Base-by-base conservation (phyloP, 345 rosid genomes). In the Excoecaria agallocha region DNA sequence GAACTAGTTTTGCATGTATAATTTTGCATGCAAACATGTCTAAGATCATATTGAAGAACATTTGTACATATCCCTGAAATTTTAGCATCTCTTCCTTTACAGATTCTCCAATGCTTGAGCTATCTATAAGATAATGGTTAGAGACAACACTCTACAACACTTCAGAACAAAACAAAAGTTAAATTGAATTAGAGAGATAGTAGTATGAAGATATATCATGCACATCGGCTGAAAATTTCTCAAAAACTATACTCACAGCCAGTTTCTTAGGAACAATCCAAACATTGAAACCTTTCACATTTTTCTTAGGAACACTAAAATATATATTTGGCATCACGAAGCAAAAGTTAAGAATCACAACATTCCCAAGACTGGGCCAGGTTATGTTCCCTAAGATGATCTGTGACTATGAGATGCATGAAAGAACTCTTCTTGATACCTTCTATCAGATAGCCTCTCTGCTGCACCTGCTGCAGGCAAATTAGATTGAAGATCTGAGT, bases 371-470 rank as follows among this genome's bases (percentile, higher is more conserved):
- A 57, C 22, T 20, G 60, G 52, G 65, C 48, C n/a, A 22, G 49
- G 20, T 20, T 60, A 20, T 54, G 43, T 50, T 55, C 74, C 65
- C 60, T 52, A 71, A 66, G 35, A 70, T 68, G 20, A 43, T 60
- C 43, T 58, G 56, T n/a, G 8, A 45, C 30, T 30, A 30, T 30
- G 30, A 30, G 55, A 25, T 58, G 76, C 67, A 69, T n/a, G 51
- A 45, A 66, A 52, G 66, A 70, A 49, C 35, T 70, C 60, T 74
- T 78, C 48, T 58, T 54, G 55, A 64, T 84, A 90, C 96, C 98
- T 90, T 80, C 84, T 82, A 72, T 82, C 76, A 16, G 79, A 79
- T 51, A 66, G 80, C 46, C 78, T 84, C 76, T 85, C 89, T 64
- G 74, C 73, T 59, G 78, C 30, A 46, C 73, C 81, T 16, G 62